Evolutionary conservation across 148 eudicot genomes (phyloP).

Genomic region (Agrostemma githago): DNA sequence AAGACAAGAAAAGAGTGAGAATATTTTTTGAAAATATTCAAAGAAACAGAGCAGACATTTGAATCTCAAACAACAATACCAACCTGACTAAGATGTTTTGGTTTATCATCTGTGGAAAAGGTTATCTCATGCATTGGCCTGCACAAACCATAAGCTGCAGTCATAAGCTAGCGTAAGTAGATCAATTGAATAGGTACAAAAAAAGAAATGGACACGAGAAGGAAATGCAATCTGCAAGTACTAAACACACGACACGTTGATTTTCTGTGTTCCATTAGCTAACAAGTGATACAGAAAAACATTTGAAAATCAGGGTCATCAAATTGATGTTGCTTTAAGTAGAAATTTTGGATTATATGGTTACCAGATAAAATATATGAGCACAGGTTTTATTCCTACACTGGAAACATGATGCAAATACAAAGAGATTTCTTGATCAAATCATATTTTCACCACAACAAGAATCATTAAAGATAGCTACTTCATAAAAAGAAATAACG

Average conservation of each 20-base stretch:
- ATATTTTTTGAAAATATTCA: neutral
- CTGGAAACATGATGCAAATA: conserved; percentile 2
- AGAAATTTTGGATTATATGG: neutral
- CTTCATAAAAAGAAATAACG: neutral
- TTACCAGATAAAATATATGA: conserved; percentile 1
- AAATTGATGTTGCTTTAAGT: neutral
- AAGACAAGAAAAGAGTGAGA: neutral
- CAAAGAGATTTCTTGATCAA: conserved; percentile 7
- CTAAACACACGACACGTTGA: neutral
- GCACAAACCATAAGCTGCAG: conserved; percentile 26
- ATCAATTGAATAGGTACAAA: neutral
- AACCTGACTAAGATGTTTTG: conserved; percentile 86
- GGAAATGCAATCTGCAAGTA: neutral
- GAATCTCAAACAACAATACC: conserved; percentile 10
- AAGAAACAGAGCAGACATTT: neutral
- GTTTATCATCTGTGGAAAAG: conserved; percentile 84
- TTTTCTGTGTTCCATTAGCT: neutral
- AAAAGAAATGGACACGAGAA: neutral
- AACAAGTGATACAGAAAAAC: conserved; percentile 3
- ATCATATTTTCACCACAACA: neutral
- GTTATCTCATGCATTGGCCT: conserved; percentile 91
- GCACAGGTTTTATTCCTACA: neutral
- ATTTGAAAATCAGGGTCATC: neutral
- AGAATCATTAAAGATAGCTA: neutral
- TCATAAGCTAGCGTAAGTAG: conserved; percentile 14